phyloP scores from a whole-genome alignment of 805 yeast species.

The Candida cerambycidarum region DNA sequence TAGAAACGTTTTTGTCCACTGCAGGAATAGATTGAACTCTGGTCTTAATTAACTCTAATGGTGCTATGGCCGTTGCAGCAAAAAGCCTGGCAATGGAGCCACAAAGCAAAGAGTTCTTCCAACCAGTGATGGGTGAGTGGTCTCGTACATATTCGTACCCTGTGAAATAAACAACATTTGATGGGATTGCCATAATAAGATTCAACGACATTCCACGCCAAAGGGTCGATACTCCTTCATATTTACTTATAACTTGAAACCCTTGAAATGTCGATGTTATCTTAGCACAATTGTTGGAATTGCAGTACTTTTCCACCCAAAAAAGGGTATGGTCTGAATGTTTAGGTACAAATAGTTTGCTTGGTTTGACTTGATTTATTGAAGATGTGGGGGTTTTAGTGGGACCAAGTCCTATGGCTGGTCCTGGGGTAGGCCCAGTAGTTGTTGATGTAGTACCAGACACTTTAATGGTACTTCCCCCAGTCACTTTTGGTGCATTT shows the following conservation, averaged over 20 bases:
- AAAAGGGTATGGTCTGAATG: neutral
- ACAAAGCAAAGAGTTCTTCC: conserved; percentile 77
- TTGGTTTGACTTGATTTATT: conserved; percentile 22
- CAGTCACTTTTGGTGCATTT: conserved; percentile 14
- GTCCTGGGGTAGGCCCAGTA: conserved; percentile 33
- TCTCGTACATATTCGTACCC: conserved; percentile 89
- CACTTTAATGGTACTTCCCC: conserved; percentile 17
- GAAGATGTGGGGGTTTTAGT: no score
- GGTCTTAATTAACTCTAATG: conserved; percentile 84
- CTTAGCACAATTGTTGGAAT: conserved; percentile 41
- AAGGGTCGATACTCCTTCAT: conserved; percentile 75
- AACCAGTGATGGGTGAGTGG: conserved; percentile 48
- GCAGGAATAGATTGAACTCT: conserved; percentile 86
- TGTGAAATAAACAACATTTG: conserved; percentile 90
- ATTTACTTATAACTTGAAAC: conserved; percentile 56
- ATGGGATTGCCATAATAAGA: conserved; percentile 84
- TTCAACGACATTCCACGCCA: conserved; percentile 91
- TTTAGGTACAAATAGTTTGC: no score
- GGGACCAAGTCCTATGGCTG: no score
- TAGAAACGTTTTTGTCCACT: conserved; percentile 21
- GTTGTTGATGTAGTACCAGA: conserved; percentile 24
- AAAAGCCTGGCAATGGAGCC: conserved; percentile 81
- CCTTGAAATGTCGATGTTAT: conserved; percentile 77
- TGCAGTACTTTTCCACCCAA: conserved; percentile 30
- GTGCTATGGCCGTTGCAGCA: conserved; percentile 84